These are phyloP conservation scores for Phytopythium oedochilum DNA, from an alignment of 352 stramenopile genomes.

Conservation along the genomic window DNA sequence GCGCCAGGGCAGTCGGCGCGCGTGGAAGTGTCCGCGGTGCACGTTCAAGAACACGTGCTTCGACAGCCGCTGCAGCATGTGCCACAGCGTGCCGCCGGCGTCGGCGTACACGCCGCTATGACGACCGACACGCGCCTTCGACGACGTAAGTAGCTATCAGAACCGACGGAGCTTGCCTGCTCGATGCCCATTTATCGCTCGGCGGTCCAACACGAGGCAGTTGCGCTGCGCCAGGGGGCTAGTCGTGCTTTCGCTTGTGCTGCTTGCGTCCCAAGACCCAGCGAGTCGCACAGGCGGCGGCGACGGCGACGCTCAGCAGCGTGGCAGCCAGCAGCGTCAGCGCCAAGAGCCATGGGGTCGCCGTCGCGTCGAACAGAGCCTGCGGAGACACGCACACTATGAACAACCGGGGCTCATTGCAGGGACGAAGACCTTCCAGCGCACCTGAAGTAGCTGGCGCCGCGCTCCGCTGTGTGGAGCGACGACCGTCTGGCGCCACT, in stretches of 20 bases:
- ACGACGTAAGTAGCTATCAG: neutral
- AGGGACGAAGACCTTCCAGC: neutral
- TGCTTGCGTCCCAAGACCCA: neutral
- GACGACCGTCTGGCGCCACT: conserved; percentile 27
- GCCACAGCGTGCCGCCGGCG: conserved; percentile 23
- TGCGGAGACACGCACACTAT: neutral
- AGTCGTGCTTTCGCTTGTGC: neutral
- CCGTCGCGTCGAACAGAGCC: neutral
- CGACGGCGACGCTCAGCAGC: neutral
- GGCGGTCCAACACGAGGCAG: neutral
- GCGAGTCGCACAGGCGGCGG: neutral
- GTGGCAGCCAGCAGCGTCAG: neutral
- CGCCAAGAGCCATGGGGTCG: neutral
- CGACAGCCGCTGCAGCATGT: conserved; percentile 66
- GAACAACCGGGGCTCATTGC: neutral
- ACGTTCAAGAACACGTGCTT: conserved; percentile 80
- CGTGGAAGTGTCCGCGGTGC: conserved; percentile 56
- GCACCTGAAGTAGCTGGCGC: conserved; percentile 23
- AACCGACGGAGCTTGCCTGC: neutral
- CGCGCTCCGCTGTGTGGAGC: conserved; percentile 17
- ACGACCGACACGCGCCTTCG: neutral
- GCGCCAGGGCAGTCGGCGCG: conserved; percentile 22
- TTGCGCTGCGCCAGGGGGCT: neutral
- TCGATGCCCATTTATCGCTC: neutral
- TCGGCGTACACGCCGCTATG: conserved; percentile 15